phyloP scores from a whole-genome alignment of 257 asterid genomes.

The Paraleonurus japonicus region DNA sequence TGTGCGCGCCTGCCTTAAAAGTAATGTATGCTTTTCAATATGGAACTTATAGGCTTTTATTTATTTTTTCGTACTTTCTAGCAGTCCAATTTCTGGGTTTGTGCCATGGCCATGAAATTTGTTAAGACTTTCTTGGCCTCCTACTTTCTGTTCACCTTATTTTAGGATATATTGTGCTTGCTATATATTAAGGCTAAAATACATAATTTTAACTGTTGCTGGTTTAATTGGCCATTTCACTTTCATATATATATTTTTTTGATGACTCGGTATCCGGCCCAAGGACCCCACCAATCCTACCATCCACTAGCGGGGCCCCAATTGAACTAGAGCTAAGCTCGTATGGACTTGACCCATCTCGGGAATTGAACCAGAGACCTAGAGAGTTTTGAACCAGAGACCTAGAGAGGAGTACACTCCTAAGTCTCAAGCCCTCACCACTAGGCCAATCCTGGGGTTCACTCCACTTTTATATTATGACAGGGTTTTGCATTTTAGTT shows the following conservation, averaged over 20 bases:
- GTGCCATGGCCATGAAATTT: slow-evolving; percentile 8
- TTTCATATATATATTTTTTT: too few species aligned
- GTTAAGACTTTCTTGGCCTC: background rate
- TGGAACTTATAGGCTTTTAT: slow-evolving; percentile 23
- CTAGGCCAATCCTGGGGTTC: too few species aligned
- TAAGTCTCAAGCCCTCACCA: too few species aligned
- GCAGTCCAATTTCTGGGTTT: slow-evolving; percentile 5
- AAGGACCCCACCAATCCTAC: too few species aligned
- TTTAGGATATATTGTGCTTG: slow-evolving; percentile 8
- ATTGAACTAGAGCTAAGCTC: too few species aligned
- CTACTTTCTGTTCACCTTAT: slow-evolving; percentile 2
- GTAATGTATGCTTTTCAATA: slow-evolving; percentile 76
- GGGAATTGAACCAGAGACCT: too few species aligned
- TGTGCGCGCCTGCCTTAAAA: slow-evolving; percentile 98
- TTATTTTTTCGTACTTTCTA: background rate
- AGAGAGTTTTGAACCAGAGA: too few species aligned
- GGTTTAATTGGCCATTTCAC: background rate
- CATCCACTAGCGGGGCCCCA: too few species aligned
- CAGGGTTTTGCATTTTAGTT: background rate
- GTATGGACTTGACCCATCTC: too few species aligned
- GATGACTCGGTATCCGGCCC: too few species aligned
- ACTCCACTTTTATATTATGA: slow-evolving; percentile 7
- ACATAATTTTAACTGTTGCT: background rate
- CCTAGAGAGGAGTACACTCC: too few species aligned
- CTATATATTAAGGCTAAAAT: background rate